Conservation (phyloP, 768 basidiomycete genomes). For the Boletus coccyginus region DNA sequence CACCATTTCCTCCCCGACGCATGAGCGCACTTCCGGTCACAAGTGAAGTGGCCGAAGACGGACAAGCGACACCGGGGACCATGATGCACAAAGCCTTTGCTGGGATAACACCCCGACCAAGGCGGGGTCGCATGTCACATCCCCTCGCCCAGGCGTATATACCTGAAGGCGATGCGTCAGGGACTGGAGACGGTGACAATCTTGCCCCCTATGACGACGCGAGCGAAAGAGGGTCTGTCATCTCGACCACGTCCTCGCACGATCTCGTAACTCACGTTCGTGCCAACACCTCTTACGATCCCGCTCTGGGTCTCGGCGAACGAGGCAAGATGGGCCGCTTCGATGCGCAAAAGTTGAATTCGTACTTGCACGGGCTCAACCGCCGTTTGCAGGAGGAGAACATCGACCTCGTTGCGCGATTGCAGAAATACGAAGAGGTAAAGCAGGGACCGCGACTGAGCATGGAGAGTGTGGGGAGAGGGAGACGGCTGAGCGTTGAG, state of each 20-base stretch:
- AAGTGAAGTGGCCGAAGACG: constrained; percentile 34
- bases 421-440: constrained; percentile 53
- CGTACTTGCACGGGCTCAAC: constrained; percentile 84
- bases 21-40: constrained; percentile 60
- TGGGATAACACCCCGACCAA: constrained; percentile 62
- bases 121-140: constrained; percentile 54
- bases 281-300: constrained; percentile 87
- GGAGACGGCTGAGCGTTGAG: constrained; percentile 51
- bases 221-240: constrained; percentile 61
- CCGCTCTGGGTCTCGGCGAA: constrained; percentile 69
- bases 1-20: constrained; percentile 48
- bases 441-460: constrained; percentile 28
- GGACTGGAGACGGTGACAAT: constrained; percentile 23
- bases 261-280: constrained; percentile 78
- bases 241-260: constrained; percentile 84
- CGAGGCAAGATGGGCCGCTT: constrained; percentile 72
- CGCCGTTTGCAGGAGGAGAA: constrained; percentile 84
- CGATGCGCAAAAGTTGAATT: constrained; percentile 82
- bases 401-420: constrained; percentile 53
- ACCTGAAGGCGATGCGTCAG: constrained; percentile 35
- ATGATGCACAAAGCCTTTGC: constrained; percentile 55
- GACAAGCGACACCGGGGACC: constrained; percentile 30
- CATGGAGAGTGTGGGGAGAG: constrained; percentile 32
- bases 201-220: constrained; percentile 39
- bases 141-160: constrained; percentile 58